Base-by-base conservation (phyloP, 129 eudicot genomes). In the Glebionis coronaria region DNA sequence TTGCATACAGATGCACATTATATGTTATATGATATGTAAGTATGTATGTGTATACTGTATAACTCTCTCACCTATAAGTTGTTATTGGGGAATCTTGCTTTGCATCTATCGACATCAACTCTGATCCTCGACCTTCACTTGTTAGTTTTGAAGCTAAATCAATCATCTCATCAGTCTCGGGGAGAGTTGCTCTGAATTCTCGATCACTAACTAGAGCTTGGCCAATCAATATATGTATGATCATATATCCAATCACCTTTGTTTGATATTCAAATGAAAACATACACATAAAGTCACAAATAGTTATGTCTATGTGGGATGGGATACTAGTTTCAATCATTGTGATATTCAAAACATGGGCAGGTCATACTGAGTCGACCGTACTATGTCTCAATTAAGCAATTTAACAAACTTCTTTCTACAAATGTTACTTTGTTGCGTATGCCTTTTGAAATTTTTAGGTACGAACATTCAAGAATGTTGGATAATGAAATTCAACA, bases 191-290 rank as follows among this genome's bases (percentile, higher is more conserved):
- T n/a, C n/a, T n/a, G n/a, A n/a, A n/a, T n/a, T n/a, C n/a, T n/a
- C n/a, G n/a, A n/a, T n/a, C 96, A 82, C 96, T 93, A 69, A 88
- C 98, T 40, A 96, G 98, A 78, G 96, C 98, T 97, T 93, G 81
- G 69, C 61, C 23, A 68, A 57, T 47, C 56, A 67, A 19, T 40
- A 61, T 55, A 46, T 50, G 40, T 9, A 55, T 65, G 10, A 57
- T 18, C 14, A 35, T 64, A 20, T 67, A 13, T 40, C 35, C 12
- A 12, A 42, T 6, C n/a, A 31, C 9, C n/a, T n/a, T 8, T 47
- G 47, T 61, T 35, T 72, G 44, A 44, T 28, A 67, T 23, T 25
- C 3, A 38, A 8, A 23, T 3, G 6, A 68, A 13, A 31, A 12
- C 10, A 29, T 29, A 19, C 28, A 67, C 13, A 16, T 45, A 13